Conservation (phyloP, 495 filamentous ascomycete species). For the Lepidopterella palustris region DNA sequence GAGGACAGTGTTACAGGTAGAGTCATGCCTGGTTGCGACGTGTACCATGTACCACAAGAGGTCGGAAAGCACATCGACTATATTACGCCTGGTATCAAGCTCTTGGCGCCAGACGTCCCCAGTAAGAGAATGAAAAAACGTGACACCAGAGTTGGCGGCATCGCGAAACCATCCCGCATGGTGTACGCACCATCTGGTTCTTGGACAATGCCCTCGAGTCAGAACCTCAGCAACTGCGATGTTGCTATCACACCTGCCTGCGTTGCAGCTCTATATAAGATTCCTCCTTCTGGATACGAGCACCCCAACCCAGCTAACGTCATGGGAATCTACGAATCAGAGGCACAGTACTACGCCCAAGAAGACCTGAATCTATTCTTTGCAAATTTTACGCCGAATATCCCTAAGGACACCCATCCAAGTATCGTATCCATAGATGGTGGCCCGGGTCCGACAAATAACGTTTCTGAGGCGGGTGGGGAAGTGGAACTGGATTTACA, state of each 20-base stretch:
- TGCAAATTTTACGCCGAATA: conserved; percentile 5
- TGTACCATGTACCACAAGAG: conserved; percentile 23
- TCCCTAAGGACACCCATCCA: conserved; percentile 27
- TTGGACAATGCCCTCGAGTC: neutral
- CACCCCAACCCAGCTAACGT: conserved; percentile 16
- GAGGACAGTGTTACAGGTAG: conserved; percentile 9
- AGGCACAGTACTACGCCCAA: conserved; percentile 19
- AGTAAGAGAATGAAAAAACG: neutral
- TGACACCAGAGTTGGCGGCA: neutral
- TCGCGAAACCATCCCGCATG: neutral
- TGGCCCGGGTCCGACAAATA: conserved; percentile 16
- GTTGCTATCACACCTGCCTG: conserved; percentile 19
- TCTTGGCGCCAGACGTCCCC: neutral
- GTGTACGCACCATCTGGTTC: neutral
- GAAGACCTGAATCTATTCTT: conserved; percentile 26
- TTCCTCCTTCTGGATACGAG: conserved; percentile 6
- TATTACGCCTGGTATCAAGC: conserved; percentile 24
- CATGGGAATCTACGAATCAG: conserved; percentile 23
- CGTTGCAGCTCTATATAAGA: conserved; percentile 20
- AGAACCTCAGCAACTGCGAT: neutral
- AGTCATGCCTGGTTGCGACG: conserved; percentile 16
- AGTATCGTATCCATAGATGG: conserved; percentile 26
- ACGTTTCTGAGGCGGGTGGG: conserved; percentile 14
- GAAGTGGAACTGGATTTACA: conserved; percentile 22
- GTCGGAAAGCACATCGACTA: conserved; percentile 23